Base-by-base conservation (phyloP, 208 protist species). In the Trypanosoma rangeli region DNA sequence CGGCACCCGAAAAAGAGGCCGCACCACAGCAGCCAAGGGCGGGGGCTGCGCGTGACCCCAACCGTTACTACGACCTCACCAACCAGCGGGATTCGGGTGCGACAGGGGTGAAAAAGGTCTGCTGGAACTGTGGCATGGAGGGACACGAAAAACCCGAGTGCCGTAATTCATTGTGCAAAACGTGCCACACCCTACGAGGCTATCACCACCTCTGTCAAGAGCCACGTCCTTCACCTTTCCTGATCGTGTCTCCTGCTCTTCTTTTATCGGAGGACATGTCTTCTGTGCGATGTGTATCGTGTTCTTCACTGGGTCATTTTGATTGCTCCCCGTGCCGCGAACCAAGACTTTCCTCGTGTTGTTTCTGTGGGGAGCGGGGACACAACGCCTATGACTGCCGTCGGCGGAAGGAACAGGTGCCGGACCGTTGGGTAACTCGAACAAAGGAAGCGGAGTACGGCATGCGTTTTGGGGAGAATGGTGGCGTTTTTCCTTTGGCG, bases 141-240 rank as follows among this genome's bases (percentile, higher is more conserved):
- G 84, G 83, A 0, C 89, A 94, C 52, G 89, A 94, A 67, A 94
- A 94, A 66, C 84, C 89, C 9, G 63, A 84, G n/a, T 94, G 89
- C 78, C 76, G 76, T 16, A 94, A 94, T 71, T 69, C 55, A 44
- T 68, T 94, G 7, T 94, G 89, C 71, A 76, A 75, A 50, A 80
- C 71, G 22, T 94, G 89, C 64, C 89, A 94, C 37, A 76, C 73
- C 18, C 73, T 68, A 50, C 73, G 78, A 20, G 31, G 56, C 15
- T 61, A 70, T 1, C 78, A 90, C 57, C 77, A 80, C 48, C 76
- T 82, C 39, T 68, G 55, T 29, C 63, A 78, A 9, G 76, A 80
- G 22, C 37, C 44, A 20, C 31, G 26, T 18, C 48, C 74, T 29
- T 93, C 87, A 9, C 79, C 84, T 18, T 90, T 93, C 72, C 56